Percentiles rank a stretch among this genome's conserved stretches.
phyloP scores from a whole-genome alignment of 257 asterid species.

The Solanum tarapatanum region DNA sequence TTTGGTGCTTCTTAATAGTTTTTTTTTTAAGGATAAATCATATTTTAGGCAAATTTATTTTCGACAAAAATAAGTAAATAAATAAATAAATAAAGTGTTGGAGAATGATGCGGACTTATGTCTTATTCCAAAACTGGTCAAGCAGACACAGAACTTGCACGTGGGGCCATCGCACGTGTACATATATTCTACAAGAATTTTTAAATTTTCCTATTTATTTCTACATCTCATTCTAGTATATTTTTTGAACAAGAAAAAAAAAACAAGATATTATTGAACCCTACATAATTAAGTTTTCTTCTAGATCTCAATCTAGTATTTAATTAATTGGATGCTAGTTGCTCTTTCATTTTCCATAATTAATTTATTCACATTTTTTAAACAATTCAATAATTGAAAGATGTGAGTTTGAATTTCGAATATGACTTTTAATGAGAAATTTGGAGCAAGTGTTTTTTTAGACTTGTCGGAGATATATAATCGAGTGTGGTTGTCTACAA shows the following conservation, averaged over 20 bases:
- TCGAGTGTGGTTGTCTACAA: neutral
- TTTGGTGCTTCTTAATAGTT: neutral
- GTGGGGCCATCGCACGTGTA: conserved; percentile 80
- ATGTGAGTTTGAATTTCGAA: neutral
- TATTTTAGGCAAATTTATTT: neutral
- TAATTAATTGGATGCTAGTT: neutral
- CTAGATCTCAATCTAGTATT: neutral
- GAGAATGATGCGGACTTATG: conserved; percentile 52
- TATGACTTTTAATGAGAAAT: neutral
- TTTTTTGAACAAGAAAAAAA: neutral
- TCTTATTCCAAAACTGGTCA: conserved; percentile 32
- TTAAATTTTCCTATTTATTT: neutral
- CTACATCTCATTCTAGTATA: neutral
- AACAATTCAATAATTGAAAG: neutral
- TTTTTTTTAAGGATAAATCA: neutral
- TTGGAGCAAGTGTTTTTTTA: neutral
- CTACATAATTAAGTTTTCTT: neutral
- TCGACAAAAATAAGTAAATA: neutral
- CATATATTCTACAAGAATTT: conserved; percentile 21
- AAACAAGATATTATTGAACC: neutral
- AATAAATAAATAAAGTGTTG: conserved; percentile 22
- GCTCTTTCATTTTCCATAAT: neutral
- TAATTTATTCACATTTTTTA: neutral
- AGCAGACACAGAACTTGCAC: conserved; percentile 56
- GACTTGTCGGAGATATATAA: neutral